phyloP scores from a whole-genome alignment of 1,139 yeast genomes.

The Blastobotrys malaysiensis region DNA sequence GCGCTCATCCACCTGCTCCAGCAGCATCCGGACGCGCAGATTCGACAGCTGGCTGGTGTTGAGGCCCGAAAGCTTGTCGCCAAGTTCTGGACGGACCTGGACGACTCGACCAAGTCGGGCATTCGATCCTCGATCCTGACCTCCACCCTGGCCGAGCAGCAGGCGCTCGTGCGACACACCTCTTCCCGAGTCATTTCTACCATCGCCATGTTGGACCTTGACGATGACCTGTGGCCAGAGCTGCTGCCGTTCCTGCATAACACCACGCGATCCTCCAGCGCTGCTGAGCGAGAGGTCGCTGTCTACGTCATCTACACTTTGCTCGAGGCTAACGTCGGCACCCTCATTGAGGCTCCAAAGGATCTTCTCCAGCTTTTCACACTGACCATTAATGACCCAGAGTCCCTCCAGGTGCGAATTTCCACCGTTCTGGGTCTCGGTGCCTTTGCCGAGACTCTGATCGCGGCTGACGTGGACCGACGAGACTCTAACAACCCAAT shows the following conservation, averaged over 20 bases:
- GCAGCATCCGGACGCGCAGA: slow-evolving; percentile 52
- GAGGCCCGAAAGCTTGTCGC: slow-evolving; percentile 83
- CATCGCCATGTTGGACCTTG: slow-evolving; percentile 72
- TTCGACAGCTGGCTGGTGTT: slow-evolving; percentile 85
- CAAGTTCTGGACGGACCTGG: slow-evolving; percentile 58
- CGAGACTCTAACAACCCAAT: slow-evolving; percentile 41
- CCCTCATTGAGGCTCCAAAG: slow-evolving; percentile 55
- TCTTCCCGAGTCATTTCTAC: slow-evolving; percentile 85
- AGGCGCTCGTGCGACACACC: slow-evolving; percentile 77
- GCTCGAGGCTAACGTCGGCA: slow-evolving; percentile 62
- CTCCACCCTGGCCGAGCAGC: slow-evolving; percentile 59
- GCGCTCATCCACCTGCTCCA: slow-evolving; percentile 79
- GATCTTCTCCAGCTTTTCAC: slow-evolving; percentile 69
- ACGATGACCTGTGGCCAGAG: slow-evolving; percentile 65
- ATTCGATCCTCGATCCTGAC: slow-evolving; percentile 66
- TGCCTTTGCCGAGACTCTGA: slow-evolving; percentile 59
- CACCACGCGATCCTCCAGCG: slow-evolving; percentile 55
- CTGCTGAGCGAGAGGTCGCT: slow-evolving; percentile 74
- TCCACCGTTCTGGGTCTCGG: slow-evolving; percentile 82
- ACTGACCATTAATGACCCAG: slow-evolving; percentile 58
- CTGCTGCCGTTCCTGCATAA: slow-evolving; percentile 66
- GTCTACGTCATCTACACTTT: slow-evolving; percentile 73
- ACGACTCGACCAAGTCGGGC: slow-evolving; percentile 30
- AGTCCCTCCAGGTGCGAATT: slow-evolving; percentile 67
- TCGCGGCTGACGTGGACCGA: slow-evolving; percentile 25